Evolutionary conservation across 768 basidiomycete genomes (phyloP).

Genomic region (Chlorophyllum brunneum): DNA sequence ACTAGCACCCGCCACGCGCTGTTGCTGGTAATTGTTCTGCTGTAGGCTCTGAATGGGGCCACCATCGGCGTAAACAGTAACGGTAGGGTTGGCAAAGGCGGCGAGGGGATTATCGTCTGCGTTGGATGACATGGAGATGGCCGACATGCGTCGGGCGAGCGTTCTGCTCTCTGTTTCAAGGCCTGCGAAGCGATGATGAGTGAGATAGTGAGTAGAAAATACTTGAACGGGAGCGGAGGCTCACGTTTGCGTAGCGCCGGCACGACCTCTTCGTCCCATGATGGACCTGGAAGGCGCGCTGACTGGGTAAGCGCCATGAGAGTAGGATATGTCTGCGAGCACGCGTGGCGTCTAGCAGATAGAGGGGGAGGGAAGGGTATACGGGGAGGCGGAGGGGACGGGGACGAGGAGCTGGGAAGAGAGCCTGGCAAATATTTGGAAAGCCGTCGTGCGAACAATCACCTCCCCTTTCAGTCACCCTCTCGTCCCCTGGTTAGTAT

Average conservation of each 20-base stretch:
- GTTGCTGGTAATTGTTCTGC: constrained; percentile 15
- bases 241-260: constrained; percentile 77
- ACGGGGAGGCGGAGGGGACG: constrained; percentile 1
- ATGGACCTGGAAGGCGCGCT: constrained; percentile 40
- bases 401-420: background rate
- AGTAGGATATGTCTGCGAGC: background rate
- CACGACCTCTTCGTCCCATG: constrained; percentile 83
- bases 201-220: constrained; percentile 13
- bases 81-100: constrained; percentile 16
- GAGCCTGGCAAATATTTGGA: constrained; percentile 12
- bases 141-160: constrained; percentile 74
- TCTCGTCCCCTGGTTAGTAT: background rate
- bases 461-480: background rate
- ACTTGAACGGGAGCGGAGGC: constrained; percentile 19
- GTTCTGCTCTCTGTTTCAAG: constrained; percentile 77
- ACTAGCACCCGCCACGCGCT: background rate
- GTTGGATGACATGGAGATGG: constrained; percentile 58
- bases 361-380: constrained; percentile 1
- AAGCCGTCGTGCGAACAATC: constrained; percentile 12
- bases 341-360: background rate
- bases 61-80: background rate
- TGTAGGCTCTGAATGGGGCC: background rate
- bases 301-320: constrained; percentile 42
- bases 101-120: constrained; percentile 36
- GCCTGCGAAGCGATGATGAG: constrained; percentile 38